These are phyloP conservation scores for Flaveria brownii DNA, from an alignment of 129 eudicot genomes.

Conservation along the genomic window DNA sequence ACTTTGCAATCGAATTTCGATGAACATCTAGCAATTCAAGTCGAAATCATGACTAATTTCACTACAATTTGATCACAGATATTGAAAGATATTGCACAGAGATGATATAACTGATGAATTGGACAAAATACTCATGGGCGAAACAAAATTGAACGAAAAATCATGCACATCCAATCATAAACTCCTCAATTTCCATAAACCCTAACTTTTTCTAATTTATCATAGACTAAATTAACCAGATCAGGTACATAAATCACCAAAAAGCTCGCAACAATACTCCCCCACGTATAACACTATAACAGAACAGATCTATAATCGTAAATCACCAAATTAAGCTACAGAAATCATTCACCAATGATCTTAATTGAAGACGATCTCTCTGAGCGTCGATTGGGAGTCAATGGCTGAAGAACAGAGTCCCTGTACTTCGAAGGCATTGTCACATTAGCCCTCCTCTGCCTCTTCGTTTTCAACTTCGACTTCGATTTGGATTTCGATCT, in stretches of 20 bases:
- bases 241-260: conserved; percentile 25
- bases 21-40: conserved; percentile 13
- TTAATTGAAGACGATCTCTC: conserved; percentile 21
- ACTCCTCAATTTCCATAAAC: neutral
- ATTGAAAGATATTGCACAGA: conserved; percentile 16
- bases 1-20: neutral
- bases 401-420: conserved; percentile 49
- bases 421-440: conserved; percentile 44
- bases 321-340: neutral
- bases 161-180: conserved; percentile 13
- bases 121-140: neutral
- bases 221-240: conserved; percentile 17
- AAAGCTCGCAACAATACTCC: conserved; percentile 14
- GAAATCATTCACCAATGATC: conserved; percentile 27
- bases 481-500: conserved; percentile 11
- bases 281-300: conserved; percentile 18
- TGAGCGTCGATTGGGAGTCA: conserved; percentile 30
- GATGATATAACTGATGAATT: conserved; percentile 10
- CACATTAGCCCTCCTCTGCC: conserved; percentile 36
- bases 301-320: conserved; percentile 23
- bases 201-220: conserved; percentile 21
- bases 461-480: conserved; percentile 22
- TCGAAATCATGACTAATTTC: conserved; percentile 6
- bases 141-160: conserved; percentile 18
- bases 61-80: conserved; percentile 12